A percentile compares a stretch with the other conserved stretches of the same genome.
phyloP scores from a whole-genome alignment of 495 filamentous ascomycete genomes.

The Hypoxylon cercidicola region DNA sequence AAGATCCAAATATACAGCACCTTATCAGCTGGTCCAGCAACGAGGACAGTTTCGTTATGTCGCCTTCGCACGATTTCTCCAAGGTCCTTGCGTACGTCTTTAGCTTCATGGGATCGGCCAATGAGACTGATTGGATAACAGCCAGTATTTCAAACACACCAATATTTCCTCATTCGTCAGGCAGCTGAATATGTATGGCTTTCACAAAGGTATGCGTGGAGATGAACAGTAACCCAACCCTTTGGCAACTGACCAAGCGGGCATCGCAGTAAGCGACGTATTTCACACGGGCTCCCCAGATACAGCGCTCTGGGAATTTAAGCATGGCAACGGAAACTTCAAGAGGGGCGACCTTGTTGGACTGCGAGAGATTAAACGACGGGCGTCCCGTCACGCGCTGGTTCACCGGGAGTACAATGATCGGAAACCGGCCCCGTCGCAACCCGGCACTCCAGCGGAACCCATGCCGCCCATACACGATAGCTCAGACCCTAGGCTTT shows the following conservation, averaged over 20 bases:
- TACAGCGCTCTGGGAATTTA: constrained; percentile 97
- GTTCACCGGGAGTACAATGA: constrained; percentile 96
- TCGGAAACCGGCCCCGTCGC: constrained; percentile 76
- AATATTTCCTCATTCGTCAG: constrained; percentile 99
- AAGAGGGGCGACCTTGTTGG: constrained; percentile 93
- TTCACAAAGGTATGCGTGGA: constrained; percentile 87
- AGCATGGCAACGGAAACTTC: constrained; percentile 97
- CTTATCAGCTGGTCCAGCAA: constrained; percentile 94
- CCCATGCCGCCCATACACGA: constrained; percentile 71
- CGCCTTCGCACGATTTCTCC: constrained; percentile 95
- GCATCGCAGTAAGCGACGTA: constrained; percentile 86
- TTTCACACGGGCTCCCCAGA: constrained; percentile 98
- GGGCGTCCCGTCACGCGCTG: constrained; percentile 94
- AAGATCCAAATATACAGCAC: constrained; percentile 91
- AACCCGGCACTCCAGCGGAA: constrained; percentile 86
- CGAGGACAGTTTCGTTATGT: constrained; percentile 98
- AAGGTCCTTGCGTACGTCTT: constrained; percentile 91
- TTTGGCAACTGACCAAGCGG: constrained; percentile 18
- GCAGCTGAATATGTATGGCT: constrained; percentile 99
- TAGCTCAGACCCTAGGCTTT: constrained; percentile 80
- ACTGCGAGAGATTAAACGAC: constrained; percentile 93
- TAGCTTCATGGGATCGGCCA: not conserved
- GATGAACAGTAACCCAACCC: constrained; percentile 12
- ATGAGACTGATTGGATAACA: constrained; percentile 46
- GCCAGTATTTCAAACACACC: constrained; percentile 98